Base-by-base conservation (phyloP, 305 asterid species). In the Plantago coronopus region DNA sequence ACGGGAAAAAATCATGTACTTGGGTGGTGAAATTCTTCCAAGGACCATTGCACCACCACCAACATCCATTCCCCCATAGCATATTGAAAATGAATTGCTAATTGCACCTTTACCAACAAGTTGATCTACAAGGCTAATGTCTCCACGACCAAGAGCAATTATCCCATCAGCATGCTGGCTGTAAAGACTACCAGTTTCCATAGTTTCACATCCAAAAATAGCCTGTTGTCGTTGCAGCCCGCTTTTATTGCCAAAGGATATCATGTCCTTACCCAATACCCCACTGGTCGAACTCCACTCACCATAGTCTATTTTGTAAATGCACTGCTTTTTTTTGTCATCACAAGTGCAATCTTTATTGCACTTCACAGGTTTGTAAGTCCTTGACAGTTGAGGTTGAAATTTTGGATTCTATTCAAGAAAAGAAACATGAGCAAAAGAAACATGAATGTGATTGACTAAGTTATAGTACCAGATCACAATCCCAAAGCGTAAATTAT, bases 1-100 rank as follows among this genome's bases (percentile, higher is more conserved):
- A 62, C 54, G 86, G 72, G 91, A 68, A 76, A 84, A 89, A 59
- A 85, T 81, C 98, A 89, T 89, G 67, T 79, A 89, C 25, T 70
- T 68, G 69, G 95, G 97, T 46, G 87, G 65, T 57, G 86, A 64
- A 73, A 93, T 81, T 67, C 83, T 88, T 62, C 98, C 98, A 72
- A 93, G 97, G 78, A 93, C 98, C 98, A 93, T 93, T 42, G 91
- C 87, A 63, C 97, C 98, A 46, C 96, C 97, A 59, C 98, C 96
- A 53, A 91, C 72, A 80, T 88, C 98, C 98, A 91, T 91, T 58
- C 98, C 97, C 59, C 98, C 98, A 23, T 91, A 91, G 69, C 98
- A 91, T 65, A 91, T 77, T 40, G 98, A 89, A 79, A 91, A 91
- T 20, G 97, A 86, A 77, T 91, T 89, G 60, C 82, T 73, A 71